Conservation (phyloP, 129 eudicot species). For the Tagetes erecta region DNA sequence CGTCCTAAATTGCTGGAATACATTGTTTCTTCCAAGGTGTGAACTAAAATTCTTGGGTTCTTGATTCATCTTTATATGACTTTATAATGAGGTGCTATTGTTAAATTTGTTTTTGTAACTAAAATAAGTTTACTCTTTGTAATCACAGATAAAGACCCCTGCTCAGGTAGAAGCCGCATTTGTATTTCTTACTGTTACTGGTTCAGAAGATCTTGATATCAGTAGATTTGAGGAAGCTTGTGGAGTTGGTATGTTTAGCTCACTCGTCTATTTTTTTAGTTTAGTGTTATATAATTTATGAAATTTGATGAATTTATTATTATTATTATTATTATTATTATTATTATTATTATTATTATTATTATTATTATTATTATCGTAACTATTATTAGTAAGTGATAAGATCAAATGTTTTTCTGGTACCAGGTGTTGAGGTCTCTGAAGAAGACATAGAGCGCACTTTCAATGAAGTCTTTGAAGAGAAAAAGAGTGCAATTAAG, state of each 20-base stretch:
- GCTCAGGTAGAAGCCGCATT: slow-evolving; percentile 93
- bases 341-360: too few relatives aligned
- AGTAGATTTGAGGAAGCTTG: slow-evolving; percentile 28
- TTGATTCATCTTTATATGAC: background rate
- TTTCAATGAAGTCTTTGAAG: slow-evolving; percentile 71
- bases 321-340: too few relatives aligned
- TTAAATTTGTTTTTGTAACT: background rate
- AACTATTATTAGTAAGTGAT: too few relatives aligned
- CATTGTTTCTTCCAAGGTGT: slow-evolving; percentile 70
- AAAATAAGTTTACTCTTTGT: background rate
- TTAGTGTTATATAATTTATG: background rate
- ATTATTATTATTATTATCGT: too few relatives aligned
- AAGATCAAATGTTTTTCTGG: background rate
- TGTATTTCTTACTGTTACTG: slow-evolving; percentile 59
- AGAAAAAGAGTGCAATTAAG: slow-evolving; percentile 56
- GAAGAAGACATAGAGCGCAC: slow-evolving; percentile 52
- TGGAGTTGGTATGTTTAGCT: slow-evolving; percentile 17
- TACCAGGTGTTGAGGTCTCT: slow-evolving; percentile 67
- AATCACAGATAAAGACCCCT: slow-evolving; percentile 71
- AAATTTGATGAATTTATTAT: background rate
- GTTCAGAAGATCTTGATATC: slow-evolving; percentile 52
- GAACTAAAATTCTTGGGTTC: slow-evolving; percentile 22
- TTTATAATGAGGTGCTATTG: background rate
- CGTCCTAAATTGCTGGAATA: slow-evolving; percentile 67
- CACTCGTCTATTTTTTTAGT: background rate